Evolutionary conservation across 805 yeast species (phyloP), one percentile per base, ranked within the genome.

Genomic region (Lipomyces spencermartinsiae): DNA sequence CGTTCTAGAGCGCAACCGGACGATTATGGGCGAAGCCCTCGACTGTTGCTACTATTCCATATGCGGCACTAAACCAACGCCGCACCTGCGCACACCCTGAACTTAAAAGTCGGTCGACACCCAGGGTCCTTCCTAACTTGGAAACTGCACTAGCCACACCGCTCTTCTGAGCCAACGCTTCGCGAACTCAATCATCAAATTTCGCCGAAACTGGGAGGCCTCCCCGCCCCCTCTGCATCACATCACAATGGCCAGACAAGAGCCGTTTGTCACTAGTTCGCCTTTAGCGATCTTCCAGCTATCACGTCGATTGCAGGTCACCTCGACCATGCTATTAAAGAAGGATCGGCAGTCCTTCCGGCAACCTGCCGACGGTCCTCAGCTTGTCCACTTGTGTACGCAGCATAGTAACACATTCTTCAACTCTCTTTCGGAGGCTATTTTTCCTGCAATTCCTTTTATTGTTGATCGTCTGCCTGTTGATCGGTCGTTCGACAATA

Each of bases 61-160:
- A 43, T 14, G 7, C 19, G 49, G 49, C 4, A 43, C 9, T 14
- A 14, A 5, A n/a, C 4, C 49, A 5, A 7, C 22, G 49, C 49
- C 49, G n/a, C 49, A 43, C n/a, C 4, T n/a, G n/a, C n/a, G n/a
- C n/a, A n/a, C n/a, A n/a, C n/a, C n/a, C n/a, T n/a, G n/a, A n/a
- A n/a, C n/a, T n/a, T n/a, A n/a, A n/a, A n/a, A n/a, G n/a, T n/a
- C n/a, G n/a, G n/a, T n/a, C n/a, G 29, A 25, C 29, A 25, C 22
- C 19, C 56, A 53, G 56, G 56, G 56, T 53, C 56, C 56, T 53
- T 53, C 56, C 19, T 12, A 22, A 53, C 16, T 53, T 8, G 56
- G 34, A 9, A 29, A n/a, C 16, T 19, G 16, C 54, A 19, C 54
- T n/a, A 14, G 54, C 54, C 33, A 22, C 56, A 53, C 19, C 33